Evolutionary conservation across 2,329 filamentous ascomycete species (phyloP).

Genomic region (Emmonsiellopsis sp.): DNA sequence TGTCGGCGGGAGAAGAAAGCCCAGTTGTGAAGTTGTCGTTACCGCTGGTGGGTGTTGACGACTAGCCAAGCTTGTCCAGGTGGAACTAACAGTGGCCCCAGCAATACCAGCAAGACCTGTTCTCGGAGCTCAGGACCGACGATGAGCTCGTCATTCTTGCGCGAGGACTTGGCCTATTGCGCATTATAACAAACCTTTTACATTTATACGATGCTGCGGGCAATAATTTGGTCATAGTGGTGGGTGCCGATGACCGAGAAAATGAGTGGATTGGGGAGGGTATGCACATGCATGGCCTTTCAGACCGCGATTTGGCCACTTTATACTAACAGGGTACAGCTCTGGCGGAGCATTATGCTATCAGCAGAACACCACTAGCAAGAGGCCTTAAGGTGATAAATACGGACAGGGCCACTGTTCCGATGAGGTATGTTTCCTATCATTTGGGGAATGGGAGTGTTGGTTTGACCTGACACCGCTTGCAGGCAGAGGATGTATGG

Average conservation of each 20-base stretch:
- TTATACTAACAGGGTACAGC: slow-evolving; percentile 35
- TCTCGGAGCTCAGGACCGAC: slow-evolving; percentile 77
- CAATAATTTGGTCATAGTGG: slow-evolving; percentile 80
- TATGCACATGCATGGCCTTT: slow-evolving; percentile 14
- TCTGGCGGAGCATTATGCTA: slow-evolving; percentile 85
- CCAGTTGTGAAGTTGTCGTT: slow-evolving; percentile 50
- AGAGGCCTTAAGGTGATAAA: slow-evolving; percentile 86
- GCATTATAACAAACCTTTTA: slow-evolving; percentile 87
- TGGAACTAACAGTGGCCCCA: slow-evolving; percentile 17
- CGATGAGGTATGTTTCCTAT: slow-evolving; percentile 42
- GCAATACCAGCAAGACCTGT: slow-evolving; percentile 91
- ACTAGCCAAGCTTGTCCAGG: not conserved
- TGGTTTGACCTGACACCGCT: slow-evolving; percentile 14
- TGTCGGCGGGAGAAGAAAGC: slow-evolving; percentile 7
- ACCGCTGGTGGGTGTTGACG: slow-evolving; percentile 40
- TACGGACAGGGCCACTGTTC: slow-evolving; percentile 84
- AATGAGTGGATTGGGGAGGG: slow-evolving; percentile 93
- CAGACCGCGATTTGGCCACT: not conserved
- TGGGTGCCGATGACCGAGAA: slow-evolving; percentile 84
- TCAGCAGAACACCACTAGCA: slow-evolving; percentile 72
- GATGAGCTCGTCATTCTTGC: slow-evolving; percentile 92
- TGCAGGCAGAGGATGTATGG: slow-evolving; percentile 79
- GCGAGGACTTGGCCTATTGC: slow-evolving; percentile 81
- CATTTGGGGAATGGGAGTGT: not conserved
- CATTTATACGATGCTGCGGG: slow-evolving; percentile 95